Evolutionary conservation across 2,329 filamentous ascomycete genomes (phyloP).

Genomic region (Tetracladium maxilliforme): DNA sequence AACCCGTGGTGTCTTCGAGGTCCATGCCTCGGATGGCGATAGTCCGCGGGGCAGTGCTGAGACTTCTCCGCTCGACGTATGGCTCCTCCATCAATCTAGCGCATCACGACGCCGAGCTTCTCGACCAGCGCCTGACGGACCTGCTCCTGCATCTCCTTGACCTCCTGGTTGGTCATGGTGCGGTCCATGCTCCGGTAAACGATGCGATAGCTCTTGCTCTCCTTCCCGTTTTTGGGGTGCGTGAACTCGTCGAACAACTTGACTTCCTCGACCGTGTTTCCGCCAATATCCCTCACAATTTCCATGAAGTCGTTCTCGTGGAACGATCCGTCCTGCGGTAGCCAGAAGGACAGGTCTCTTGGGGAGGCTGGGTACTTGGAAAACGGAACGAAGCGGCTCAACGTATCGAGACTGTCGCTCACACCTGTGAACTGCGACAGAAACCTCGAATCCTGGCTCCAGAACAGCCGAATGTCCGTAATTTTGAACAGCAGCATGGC

Average conservation of each 20-base stretch:
- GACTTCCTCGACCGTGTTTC: constrained; percentile 81
- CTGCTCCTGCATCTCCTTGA: constrained; percentile 58
- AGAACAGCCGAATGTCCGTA: constrained; percentile 92
- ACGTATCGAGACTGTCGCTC: constrained; percentile 28
- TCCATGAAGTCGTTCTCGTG: constrained; percentile 99
- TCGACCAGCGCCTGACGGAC: constrained; percentile 51
- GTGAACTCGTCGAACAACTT: constrained; percentile 71
- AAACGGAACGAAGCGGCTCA: constrained; percentile 66
- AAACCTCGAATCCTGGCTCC: constrained; percentile 77
- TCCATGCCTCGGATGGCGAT: too few relatives aligned
- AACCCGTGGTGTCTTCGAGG: too few relatives aligned
- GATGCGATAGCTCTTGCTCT: constrained; percentile 82
- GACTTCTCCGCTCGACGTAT: too few relatives aligned
- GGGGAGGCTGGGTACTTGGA: constrained; percentile 82
- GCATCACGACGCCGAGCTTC: constrained; percentile 65
- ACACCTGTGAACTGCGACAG: constrained; percentile 66
- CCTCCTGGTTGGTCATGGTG: constrained; percentile 74
- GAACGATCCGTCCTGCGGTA: constrained; percentile 48
- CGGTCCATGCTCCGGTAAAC: constrained; percentile 87
- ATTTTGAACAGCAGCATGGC: constrained; percentile 97
- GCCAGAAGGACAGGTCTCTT: constrained; percentile 93
- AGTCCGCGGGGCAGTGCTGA: too few relatives aligned
- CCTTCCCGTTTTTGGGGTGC: constrained; percentile 71
- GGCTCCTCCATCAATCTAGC: too few relatives aligned
- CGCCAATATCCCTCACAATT: constrained; percentile 68